Evolutionary conservation across 2,329 filamentous ascomycete genomes (phyloP), one percentile per base, ranked within the genome.

Genomic region (Lasiodiplodia hormozganensis): DNA sequence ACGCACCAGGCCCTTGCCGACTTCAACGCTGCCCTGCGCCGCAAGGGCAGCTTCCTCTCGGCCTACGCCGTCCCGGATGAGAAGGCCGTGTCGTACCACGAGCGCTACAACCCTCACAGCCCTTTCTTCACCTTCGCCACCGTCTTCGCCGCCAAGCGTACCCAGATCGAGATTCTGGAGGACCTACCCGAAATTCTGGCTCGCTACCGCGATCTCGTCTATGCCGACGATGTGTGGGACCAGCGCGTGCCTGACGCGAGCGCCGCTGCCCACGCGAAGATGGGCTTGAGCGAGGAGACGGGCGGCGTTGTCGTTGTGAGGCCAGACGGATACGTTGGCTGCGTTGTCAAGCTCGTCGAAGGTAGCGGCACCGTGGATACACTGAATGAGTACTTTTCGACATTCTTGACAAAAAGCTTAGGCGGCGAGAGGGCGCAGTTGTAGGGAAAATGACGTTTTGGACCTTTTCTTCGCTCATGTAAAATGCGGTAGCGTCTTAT

Each of bases 301-400:
- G 93, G 93, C 12, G 93, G 91, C 68, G 87, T 97, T 2, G 90
- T 96, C 1, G 91, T 97, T 11, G 92, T 96, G 8, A 84, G 94
- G 54, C 94, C 94, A 0, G 94, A 97, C 78, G 93, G 93, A 8
- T 96, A 97, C 78, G 90, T 97, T 34, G 92, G 91, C 25, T 86
- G 92, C 70, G 91, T 94, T 4, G 87, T 92, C 12, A 85, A 85
- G 73, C 82, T 97, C 25, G 89, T 87, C 1, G 90, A 95, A 78
- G 94, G 94, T 0, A 88, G 81, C 68, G 92, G 89, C 18, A 97
- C 94, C 0, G 89, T 92, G 0, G 92, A 96, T 74, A 92, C 96
- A 18, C 82, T 97, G 73, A 92, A 97, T 75, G 85, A 87, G 71
- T 97, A 97, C 78, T 97, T 97, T 80, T 85, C 85, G 5, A 79